A percentile compares a stretch with the other conserved stretches of the same genome.
Conservation (phyloP, 192 early-diverging fungal species). For the Rhizophagus prolifer region DNA sequence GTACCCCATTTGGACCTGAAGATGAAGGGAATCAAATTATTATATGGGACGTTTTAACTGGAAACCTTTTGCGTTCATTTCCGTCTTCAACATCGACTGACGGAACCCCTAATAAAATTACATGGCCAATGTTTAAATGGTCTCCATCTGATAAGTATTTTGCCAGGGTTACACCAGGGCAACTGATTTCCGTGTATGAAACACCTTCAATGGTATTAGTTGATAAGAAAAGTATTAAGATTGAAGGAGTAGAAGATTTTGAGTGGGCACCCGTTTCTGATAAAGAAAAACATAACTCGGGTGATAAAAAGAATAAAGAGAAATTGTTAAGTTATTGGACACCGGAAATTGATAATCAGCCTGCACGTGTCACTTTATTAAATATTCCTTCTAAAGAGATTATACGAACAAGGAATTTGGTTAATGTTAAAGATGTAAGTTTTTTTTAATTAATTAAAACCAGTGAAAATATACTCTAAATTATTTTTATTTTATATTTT, state of each 20-base stretch:
- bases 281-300: constrained; percentile 9
- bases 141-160: constrained; percentile 92
- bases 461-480: neutral
- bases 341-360: constrained; percentile 92
- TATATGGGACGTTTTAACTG: constrained; percentile 91
- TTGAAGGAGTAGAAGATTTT: constrained; percentile 75
- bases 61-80: constrained; percentile 89
- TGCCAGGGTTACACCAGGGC: constrained; percentile 77
- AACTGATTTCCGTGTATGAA: constrained; percentile 86
- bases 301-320: constrained; percentile 47
- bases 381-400: constrained; percentile 81
- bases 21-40: constrained; percentile 76
- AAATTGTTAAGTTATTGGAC: constrained; percentile 93
- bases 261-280: constrained; percentile 66
- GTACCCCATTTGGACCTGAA: constrained; percentile 63
- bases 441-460: neutral
- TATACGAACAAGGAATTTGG: constrained; percentile 96
- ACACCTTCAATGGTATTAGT: constrained; percentile 90
- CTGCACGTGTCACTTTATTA: constrained; percentile 93
- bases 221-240: constrained; percentile 92
- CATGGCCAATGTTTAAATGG: constrained; percentile 98
- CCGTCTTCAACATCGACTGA: constrained; percentile 40
- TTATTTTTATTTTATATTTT: neutral
- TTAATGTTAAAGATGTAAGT: constrained; percentile 78
- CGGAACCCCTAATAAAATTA: constrained; percentile 59